These are phyloP conservation scores for Pleodorina starrii DNA, from an alignment of 139 green algal genomes.

Conservation along the genomic window DNA sequence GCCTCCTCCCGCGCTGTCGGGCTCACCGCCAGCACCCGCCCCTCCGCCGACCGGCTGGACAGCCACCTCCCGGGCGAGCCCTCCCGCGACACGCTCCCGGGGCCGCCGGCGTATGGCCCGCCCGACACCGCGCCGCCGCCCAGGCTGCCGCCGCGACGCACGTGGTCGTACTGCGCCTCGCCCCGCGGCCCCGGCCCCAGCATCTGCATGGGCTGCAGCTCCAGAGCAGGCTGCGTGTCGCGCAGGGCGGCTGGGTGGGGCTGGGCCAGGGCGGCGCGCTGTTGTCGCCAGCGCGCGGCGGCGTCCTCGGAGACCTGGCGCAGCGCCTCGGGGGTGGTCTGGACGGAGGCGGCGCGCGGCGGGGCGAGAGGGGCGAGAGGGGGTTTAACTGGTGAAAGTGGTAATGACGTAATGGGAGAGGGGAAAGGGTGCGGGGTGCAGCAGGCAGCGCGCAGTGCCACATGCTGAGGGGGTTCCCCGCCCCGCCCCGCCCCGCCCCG, in stretches of 20 bases:
- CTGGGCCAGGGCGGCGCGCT: constrained; percentile 18
- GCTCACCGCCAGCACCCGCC: constrained; percentile 6
- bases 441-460: too few species aligned
- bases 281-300: constrained; percentile 1
- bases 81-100: neutral
- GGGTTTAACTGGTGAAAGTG: too few species aligned
- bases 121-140: neutral
- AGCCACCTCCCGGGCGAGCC: constrained; percentile 23
- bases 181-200: constrained; percentile 20
- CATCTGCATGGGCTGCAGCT: constrained; percentile 15
- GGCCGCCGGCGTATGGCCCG: neutral
- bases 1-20: neutral
- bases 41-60: neutral
- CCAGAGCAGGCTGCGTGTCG: neutral
- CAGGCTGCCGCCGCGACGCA: neutral
- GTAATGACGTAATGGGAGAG: neutral
- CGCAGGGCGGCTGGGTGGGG: neutral
- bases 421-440: too few species aligned
- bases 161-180: constrained; percentile 14
- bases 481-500: too few species aligned
- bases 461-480: too few species aligned
- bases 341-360: too few species aligned
- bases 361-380: too few species aligned
- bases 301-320: neutral
- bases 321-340: constrained; percentile 36